Evolutionary conservation across 768 basidiomycete genomes (phyloP).

Genomic region (Paxillus ammoniavirescens): DNA sequence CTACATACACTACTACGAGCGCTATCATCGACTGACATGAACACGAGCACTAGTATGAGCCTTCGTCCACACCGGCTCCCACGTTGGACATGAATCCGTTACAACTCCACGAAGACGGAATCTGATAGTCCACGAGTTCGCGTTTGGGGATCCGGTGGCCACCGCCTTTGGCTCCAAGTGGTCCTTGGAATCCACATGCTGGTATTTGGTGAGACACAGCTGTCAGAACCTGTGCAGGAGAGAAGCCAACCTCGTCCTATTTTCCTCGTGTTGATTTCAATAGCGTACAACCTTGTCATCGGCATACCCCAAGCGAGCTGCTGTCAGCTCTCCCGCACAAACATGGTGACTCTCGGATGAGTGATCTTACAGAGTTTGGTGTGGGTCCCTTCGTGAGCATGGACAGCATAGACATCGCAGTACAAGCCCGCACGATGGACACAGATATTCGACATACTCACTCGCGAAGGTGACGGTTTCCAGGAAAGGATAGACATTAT

Average conservation of each 20-base stretch:
- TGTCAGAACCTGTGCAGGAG: slow-evolving; percentile 24
- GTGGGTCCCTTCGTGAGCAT: slow-evolving; percentile 29
- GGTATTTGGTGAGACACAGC: slow-evolving; percentile 26
- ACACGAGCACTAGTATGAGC: too few relatives aligned
- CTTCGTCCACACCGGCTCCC: too few relatives aligned
- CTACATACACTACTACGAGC: too few relatives aligned
- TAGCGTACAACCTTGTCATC: slow-evolving; percentile 17
- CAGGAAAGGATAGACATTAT: slow-evolving; percentile 27
- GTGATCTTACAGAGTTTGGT: slow-evolving; percentile 24
- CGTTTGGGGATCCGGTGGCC: too few relatives aligned
- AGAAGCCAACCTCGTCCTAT: slow-evolving; percentile 12
- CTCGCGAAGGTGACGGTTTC: slow-evolving; percentile 19
- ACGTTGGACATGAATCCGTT: too few relatives aligned
- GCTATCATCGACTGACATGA: too few relatives aligned
- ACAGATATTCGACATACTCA: slow-evolving; percentile 4
- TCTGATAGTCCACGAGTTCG: too few relatives aligned
- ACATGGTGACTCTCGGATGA: slow-evolving; percentile 9
- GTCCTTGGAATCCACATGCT: slow-evolving; percentile 24
- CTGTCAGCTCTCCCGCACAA: slow-evolving; percentile 32
- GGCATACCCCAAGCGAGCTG: slow-evolving; percentile 24
- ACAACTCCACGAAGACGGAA: too few relatives aligned
- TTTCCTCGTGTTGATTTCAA: slow-evolving; percentile 2
- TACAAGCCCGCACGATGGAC: slow-evolving; percentile 31
- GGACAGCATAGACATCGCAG: slow-evolving; percentile 46
- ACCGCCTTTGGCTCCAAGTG: slow-evolving; percentile 1